Conservation (phyloP, 192 early-diverging fungal species). For the Powellomyces hirtus region DNA sequence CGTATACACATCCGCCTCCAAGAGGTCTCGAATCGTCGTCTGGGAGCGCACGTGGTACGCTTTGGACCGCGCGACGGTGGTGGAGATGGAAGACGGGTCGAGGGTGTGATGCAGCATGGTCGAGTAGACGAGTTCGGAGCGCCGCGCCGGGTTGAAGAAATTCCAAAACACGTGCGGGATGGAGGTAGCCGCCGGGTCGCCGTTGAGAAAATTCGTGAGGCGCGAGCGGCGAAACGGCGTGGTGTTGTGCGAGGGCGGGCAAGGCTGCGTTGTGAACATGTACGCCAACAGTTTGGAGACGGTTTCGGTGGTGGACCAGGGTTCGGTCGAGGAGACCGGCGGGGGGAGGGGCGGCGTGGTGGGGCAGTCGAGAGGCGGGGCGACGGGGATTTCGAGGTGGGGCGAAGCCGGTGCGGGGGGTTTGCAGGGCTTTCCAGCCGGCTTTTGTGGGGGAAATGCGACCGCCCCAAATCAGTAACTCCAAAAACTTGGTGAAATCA, state of each 20-base stretch:
- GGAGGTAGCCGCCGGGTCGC: neutral
- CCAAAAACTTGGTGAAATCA: too few relatives aligned
- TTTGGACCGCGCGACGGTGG: neutral
- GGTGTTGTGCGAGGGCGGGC: neutral
- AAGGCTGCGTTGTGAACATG: conserved; percentile 8
- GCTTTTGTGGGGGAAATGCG: too few relatives aligned
- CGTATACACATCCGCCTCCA: conserved; percentile 8
- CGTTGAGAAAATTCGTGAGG: neutral
- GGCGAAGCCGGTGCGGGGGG: neutral
- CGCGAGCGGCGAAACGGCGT: conserved; percentile 6
- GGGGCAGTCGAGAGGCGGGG: neutral
- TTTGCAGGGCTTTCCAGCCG: too few relatives aligned
- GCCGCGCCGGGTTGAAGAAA: conserved; percentile 9
- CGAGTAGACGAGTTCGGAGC: neutral
- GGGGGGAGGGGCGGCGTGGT: neutral
- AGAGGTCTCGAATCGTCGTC: conserved; percentile 4
- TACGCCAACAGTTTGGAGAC: neutral
- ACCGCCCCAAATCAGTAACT: too few relatives aligned
- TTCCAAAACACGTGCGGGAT: neutral
- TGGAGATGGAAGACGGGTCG: too few relatives aligned
- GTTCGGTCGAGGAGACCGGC: neutral
- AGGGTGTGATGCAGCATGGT: conserved; percentile 20
- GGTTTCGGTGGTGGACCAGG: conserved; percentile 1
- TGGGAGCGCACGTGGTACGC: neutral
- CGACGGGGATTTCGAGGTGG: neutral